Base-by-base conservation (phyloP, 2,329 filamentous ascomycete species). In the Plenodomus lindquistii region DNA sequence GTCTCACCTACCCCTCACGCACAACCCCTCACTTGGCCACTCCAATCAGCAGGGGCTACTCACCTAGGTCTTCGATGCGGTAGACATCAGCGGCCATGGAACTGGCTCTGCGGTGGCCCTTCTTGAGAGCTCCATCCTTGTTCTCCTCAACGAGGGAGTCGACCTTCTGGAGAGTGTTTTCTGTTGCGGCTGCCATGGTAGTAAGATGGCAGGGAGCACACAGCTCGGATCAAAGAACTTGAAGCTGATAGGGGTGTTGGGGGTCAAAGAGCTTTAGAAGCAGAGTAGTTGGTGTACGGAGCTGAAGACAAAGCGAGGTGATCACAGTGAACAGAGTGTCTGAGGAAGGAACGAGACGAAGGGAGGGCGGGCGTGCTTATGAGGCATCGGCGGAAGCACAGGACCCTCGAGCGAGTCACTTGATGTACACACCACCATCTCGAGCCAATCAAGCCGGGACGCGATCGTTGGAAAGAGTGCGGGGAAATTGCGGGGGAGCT, bases 101-200 rank as follows among this genome's bases (percentile, higher is more conserved):
- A 73, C 89, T 91, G 55, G 80, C 78, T 76, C 91, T 84, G 63
- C 86, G 82, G 70, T 87, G 82, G 58, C 76, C 76, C 72, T 83
- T 83, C 64, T 79, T 78, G 58, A 91, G 86, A 70, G 86, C 83
- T 50, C 85, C 86, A 55, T 65, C 83, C 81, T 60, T 62, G 42
- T 84, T 82, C 75, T 90, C 89, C 71, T 91, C 86, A 70, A 95
- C 85, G 79, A 90, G 91, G 52, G 92, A 96, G 77, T 97, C 92
- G 79, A 96, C 85, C 81, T 95, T 96, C 76, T 83, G 82, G 72
- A 96, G 84, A 67, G 87, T 83, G 62, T 67, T 58, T 57, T 65
- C 52, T 46, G 65, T 69, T 53, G 77, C 79, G 57, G 79, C 75
- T 66, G 83, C 78, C 83, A 86, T 84, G 59, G 62, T 74, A 55